Conservation (phyloP, 1,139 yeast genomes). For the Tardiomyces digboiensis region DNA sequence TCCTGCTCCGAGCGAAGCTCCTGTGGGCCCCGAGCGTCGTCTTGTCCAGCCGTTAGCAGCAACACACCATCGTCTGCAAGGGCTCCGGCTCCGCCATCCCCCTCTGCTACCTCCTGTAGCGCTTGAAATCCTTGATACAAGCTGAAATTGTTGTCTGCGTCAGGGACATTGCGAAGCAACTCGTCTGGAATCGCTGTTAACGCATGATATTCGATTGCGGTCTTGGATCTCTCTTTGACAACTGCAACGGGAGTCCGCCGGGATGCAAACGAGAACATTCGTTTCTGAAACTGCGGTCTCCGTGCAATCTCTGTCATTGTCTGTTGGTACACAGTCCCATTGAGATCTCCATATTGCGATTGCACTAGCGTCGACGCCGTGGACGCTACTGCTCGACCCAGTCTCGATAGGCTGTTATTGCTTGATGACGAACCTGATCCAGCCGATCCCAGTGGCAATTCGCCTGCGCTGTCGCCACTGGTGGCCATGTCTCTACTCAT, state of each 20-base stretch:
- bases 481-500: not conserved
- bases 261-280: slow-evolving; percentile 26
- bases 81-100: slow-evolving; percentile 8
- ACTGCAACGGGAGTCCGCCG: slow-evolving; percentile 35
- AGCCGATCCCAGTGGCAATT: slow-evolving; percentile 16
- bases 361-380: slow-evolving; percentile 28
- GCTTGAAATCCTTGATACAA: slow-evolving; percentile 63
- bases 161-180: slow-evolving; percentile 36
- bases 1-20: slow-evolving; percentile 29
- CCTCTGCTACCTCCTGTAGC: slow-evolving; percentile 31
- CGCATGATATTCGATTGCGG: slow-evolving; percentile 24
- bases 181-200: slow-evolving; percentile 46
- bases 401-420: slow-evolving; percentile 24
- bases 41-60: slow-evolving; percentile 10
- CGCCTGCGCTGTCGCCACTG: not conserved
- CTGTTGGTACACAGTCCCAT: slow-evolving; percentile 35
- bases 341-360: slow-evolving; percentile 29
- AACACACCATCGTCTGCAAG: not conserved
- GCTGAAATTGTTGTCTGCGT: slow-evolving; percentile 31
- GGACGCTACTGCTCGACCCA: slow-evolving; percentile 29
- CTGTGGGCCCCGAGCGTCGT: slow-evolving; percentile 8
- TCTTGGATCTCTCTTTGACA: slow-evolving; percentile 19
- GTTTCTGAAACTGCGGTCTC: slow-evolving; percentile 26
- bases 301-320: slow-evolving; percentile 39
- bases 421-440: slow-evolving; percentile 23